Percentiles rank a stretch among this genome's conserved stretches.
phyloP scores from a whole-genome alignment of 108 stramenopile species.

The Phaeodactylum tricornutum region DNA sequence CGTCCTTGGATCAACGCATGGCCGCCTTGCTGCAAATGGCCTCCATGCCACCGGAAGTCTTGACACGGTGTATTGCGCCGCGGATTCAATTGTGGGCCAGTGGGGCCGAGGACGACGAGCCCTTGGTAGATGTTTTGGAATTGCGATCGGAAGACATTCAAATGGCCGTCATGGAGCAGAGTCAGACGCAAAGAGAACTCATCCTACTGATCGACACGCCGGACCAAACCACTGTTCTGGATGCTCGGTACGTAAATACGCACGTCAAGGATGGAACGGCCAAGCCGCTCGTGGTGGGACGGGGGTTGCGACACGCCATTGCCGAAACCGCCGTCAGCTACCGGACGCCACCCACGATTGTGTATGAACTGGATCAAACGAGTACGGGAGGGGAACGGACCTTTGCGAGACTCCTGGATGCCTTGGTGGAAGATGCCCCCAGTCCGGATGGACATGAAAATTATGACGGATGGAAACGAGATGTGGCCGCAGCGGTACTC shows the following conservation, averaged over 20 bases:
- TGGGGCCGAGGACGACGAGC: background rate
- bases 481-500: background rate
- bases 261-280: too few relatives aligned
- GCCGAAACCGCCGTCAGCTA: too few relatives aligned
- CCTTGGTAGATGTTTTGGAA: conserved; percentile 2
- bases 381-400: too few relatives aligned
- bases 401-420: background rate
- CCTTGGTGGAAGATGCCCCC: background rate
- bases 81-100: conserved; percentile 31
- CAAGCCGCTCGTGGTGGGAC: too few relatives aligned
- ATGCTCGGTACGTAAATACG: too few relatives aligned
- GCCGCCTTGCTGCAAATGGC: conserved; percentile 34
- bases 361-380: too few relatives aligned
- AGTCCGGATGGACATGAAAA: background rate
- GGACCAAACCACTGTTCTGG: too few relatives aligned
- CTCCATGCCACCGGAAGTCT: conserved; percentile 28
- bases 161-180: too few relatives aligned
- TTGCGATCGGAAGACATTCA: background rate
- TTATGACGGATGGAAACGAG: background rate
- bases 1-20: conserved; percentile 31
- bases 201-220: too few relatives aligned
- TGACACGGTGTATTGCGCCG: conserved; percentile 34
- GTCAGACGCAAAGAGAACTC: too few relatives aligned
- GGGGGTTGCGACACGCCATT: too few relatives aligned
- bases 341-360: too few relatives aligned